phyloP scores from a whole-genome alignment of 2,329 filamentous ascomycete genomes.

The Cryphonectria nitschkei region DNA sequence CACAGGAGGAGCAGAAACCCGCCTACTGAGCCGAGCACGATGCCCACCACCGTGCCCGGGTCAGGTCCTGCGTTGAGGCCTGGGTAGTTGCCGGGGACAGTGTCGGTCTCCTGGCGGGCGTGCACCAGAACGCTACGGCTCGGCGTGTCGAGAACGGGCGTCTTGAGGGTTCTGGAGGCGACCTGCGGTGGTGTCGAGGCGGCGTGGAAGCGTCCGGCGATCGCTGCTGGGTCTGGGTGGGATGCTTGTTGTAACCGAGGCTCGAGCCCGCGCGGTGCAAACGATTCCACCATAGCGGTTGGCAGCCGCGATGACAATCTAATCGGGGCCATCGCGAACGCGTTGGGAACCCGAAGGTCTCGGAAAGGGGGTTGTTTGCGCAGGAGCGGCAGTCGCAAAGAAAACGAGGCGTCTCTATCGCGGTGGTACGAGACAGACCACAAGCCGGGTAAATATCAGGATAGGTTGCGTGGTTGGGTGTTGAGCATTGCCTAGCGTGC shows the following conservation, averaged over 20 bases:
- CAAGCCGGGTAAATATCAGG: constrained; percentile 12
- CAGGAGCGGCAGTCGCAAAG: not conserved
- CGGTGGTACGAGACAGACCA: not conserved
- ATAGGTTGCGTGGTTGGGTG: constrained; percentile 7
- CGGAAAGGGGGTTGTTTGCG: not conserved
- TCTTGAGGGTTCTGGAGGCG: constrained; percentile 15
- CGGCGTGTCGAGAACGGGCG: constrained; percentile 22
- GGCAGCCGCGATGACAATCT: constrained; percentile 18
- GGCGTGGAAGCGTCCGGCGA: constrained; percentile 16
- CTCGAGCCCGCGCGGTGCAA: constrained; percentile 12
- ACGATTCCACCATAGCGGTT: constrained; percentile 8
- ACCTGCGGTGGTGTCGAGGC: constrained; percentile 11
- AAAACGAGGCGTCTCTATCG: constrained; percentile 7
- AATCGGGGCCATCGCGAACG: constrained; percentile 23
- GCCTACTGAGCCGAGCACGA: constrained; percentile 50
- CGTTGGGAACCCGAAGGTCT: constrained; percentile 9
- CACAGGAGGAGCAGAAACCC: constrained; percentile 42
- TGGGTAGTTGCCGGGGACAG: constrained; percentile 39
- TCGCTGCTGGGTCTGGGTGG: constrained; percentile 3
- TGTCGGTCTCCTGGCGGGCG: constrained; percentile 32
- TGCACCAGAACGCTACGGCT: constrained; percentile 26
- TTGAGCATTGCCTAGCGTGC: constrained; percentile 23
- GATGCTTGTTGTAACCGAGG: constrained; percentile 21
- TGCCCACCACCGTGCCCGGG: constrained; percentile 44
- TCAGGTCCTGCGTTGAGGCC: constrained; percentile 33